A percentile compares a stretch with the other conserved stretches of the same genome.
Evolutionary conservation across 768 basidiomycete species (phyloP).

Genomic region (Xerocomellus chrysenteron): DNA sequence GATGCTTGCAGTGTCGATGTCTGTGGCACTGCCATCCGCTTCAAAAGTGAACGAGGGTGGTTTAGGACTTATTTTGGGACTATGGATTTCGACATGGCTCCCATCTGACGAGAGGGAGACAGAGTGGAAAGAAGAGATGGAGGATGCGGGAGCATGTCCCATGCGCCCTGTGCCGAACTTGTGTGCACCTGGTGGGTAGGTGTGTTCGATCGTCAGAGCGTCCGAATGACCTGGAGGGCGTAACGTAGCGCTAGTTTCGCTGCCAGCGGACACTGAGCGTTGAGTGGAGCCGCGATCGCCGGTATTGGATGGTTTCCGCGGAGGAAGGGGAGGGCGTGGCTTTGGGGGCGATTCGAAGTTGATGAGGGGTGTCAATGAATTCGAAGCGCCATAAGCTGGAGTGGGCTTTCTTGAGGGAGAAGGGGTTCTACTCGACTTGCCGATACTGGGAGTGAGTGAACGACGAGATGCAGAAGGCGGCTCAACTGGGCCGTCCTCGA

Average conservation of each 20-base stretch:
- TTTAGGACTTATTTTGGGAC: constrained; percentile 24
- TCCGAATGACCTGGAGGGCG: constrained; percentile 40
- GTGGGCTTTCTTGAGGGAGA: constrained; percentile 17
- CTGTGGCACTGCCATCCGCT: constrained; percentile 34
- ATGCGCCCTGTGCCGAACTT: constrained; percentile 34
- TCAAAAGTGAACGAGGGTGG: constrained; percentile 51
- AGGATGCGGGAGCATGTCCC: constrained; percentile 62
- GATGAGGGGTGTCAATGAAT: constrained; percentile 47
- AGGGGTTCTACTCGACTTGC: constrained; percentile 27
- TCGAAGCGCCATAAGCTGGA: background rate
- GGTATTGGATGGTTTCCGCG: constrained; percentile 60
- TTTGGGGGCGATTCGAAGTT: constrained; percentile 53
- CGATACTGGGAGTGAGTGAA: constrained; percentile 3
- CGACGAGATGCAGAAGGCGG: constrained; percentile 12
- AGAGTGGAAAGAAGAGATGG: constrained; percentile 81
- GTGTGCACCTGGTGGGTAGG: constrained; percentile 48
- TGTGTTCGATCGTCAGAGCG: constrained; percentile 56
- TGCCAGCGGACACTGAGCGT: constrained; percentile 12
- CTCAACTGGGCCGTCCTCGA: constrained; percentile 55
- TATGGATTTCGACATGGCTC: constrained; percentile 28
- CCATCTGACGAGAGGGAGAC: constrained; percentile 74
- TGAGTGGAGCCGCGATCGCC: constrained; percentile 41
- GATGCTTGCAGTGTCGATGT: constrained; percentile 56
- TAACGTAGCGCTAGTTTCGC: constrained; percentile 17
- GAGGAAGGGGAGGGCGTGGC: constrained; percentile 59